Evolutionary conservation across 345 rosid genomes (phyloP).

Genomic region (Citrus medica): DNA sequence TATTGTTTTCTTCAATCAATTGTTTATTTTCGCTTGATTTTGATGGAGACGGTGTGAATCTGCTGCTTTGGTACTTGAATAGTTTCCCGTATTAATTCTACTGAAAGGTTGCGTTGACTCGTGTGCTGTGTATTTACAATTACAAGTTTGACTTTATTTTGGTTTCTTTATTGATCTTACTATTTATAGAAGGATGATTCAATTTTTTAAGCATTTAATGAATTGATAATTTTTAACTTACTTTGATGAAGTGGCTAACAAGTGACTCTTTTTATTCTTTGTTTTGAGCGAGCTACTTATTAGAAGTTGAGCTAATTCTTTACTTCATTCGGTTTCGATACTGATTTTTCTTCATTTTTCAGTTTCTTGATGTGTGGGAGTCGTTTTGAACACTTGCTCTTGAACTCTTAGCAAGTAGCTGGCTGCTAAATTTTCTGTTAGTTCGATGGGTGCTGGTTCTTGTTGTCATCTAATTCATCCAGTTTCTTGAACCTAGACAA

Average conservation of each 20-base stretch:
- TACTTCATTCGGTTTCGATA: no score
- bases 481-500: not conserved
- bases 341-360: no score
- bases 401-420: not conserved
- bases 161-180: not conserved
- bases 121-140: not conserved
- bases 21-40: not conserved
- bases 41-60: not conserved
- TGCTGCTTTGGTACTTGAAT: not conserved
- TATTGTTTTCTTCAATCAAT: not conserved
- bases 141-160: not conserved
- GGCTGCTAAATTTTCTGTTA: not conserved
- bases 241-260: not conserved
- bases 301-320: not conserved
- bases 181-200: not conserved
- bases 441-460: not conserved
- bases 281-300: not conserved
- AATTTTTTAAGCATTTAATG: not conserved
- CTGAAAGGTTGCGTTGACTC: not conserved
- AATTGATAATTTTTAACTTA: not conserved
- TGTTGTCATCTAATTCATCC: not conserved
- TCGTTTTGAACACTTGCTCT: not conserved
- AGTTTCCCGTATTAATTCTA: not conserved
- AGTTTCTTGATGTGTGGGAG: no score
- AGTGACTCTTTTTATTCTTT: not conserved